Evolutionary conservation across 2,329 filamentous ascomycete species (phyloP).

Genomic region (Domatiomyces globalis): DNA sequence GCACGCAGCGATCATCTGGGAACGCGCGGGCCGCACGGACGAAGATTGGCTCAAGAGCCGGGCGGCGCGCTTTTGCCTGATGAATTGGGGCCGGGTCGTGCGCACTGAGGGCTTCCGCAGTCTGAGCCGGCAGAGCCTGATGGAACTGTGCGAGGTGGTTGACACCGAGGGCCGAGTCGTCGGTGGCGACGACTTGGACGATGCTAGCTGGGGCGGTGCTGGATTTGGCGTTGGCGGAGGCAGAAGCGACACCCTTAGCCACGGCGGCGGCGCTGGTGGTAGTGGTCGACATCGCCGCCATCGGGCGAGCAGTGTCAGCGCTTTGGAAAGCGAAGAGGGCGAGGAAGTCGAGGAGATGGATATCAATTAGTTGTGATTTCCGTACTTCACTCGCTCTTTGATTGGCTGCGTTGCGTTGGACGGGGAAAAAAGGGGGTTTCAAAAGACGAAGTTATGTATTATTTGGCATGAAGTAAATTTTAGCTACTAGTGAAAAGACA

Average conservation of each 20-base stretch:
- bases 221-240: conserved; percentile 27
- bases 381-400: background rate
- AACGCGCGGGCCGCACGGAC: conserved; percentile 74
- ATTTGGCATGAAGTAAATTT: no score
- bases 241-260: conserved; percentile 4
- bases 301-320: conserved; percentile 6
- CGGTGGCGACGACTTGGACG: conserved; percentile 67
- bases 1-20: conserved; percentile 91
- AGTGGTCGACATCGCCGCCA: conserved; percentile 10
- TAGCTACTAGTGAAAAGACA: no score
- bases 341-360: conserved; percentile 35
- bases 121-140: conserved; percentile 62
- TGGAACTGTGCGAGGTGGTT: conserved; percentile 86
- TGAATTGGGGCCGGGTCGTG: conserved; percentile 88
- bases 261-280: conserved; percentile 21
- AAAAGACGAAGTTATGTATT: no score
- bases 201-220: conserved; percentile 29
- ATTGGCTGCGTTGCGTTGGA: background rate
- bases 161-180: conserved; percentile 86
- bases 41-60: conserved; percentile 90
- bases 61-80: conserved; percentile 75
- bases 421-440: no score
- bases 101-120: conserved; percentile 75
- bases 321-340: conserved; percentile 23
- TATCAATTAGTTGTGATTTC: conserved; percentile 13